Evolutionary conservation across 257 asterid species (phyloP), one percentile per base, ranked within the genome.

Genomic region (Osmanthus fragrans): DNA sequence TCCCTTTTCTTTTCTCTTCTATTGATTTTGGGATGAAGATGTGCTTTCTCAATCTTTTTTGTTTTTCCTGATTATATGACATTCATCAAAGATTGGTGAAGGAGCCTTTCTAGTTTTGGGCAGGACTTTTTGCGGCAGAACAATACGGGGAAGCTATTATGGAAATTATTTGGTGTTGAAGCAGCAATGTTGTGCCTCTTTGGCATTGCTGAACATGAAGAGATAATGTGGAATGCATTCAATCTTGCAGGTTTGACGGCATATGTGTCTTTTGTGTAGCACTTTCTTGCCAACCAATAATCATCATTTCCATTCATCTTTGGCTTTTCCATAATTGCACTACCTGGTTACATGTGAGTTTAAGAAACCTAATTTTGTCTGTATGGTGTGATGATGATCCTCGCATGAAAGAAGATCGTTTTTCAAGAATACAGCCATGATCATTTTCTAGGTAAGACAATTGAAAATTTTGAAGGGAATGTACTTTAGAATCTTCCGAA

Each of bases 121-220:
- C 89, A 96, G 99, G 99, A 96, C 82, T 96, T 96, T 80, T 81
- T 93, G 73, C 84, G 99, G 47, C 99, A 96, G 86, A 93, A 96
- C 82, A 96, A 96, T 82, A 96, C 98, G 11, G 99, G 99, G 85
- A 96, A 96, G 87, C 79, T 96, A 81, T 80, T 96, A 75, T 93
- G 97, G 97, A 96, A 95, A 89, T 91, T 91, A 40, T 95, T 93
- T 82, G 97, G 96, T 56, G 76, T 88, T 70, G 83, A 89, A 72
- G 90, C 90, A 77, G 95, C 96, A 72, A 89, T 84, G 19, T 86
- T 96, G 83, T 92, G 98, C 81, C 88, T 96, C 45, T 96, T 81
- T 88, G 99, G 98, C 76, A 89, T 93, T 73, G 74, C 92, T 37
- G 98, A 96, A 90, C 93, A 89, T 81, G 99, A 96, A 74, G 96